Evolutionary conservation across 768 basidiomycete genomes (phyloP).

Genomic region (Russula dissimulans): DNA sequence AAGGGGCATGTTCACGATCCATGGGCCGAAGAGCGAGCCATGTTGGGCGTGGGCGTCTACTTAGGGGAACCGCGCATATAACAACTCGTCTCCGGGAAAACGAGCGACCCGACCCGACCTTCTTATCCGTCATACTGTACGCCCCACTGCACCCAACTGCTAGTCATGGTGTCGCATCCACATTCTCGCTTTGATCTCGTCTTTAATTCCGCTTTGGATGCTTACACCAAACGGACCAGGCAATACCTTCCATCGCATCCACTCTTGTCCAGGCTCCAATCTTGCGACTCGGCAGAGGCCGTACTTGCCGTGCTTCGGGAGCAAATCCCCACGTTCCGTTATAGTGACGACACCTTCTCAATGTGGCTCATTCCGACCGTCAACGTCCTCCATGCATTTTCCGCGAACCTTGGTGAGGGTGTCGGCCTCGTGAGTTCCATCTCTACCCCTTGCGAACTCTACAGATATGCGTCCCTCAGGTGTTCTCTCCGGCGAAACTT

Average conservation of each 20-base stretch:
- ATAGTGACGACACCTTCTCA: background rate
- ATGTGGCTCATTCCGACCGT: background rate
- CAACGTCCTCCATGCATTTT: background rate
- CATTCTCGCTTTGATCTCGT: background rate
- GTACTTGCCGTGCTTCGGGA: background rate
- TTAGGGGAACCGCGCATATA: too few relatives aligned
- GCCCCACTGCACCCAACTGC: too few relatives aligned
- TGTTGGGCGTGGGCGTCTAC: too few relatives aligned
- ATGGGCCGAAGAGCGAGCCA: too few relatives aligned
- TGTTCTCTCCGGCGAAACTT: background rate
- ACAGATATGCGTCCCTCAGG: background rate
- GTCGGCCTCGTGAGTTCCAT: background rate
- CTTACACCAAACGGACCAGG: background rate
- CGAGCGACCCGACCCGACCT: too few relatives aligned
- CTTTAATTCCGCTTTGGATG: background rate
- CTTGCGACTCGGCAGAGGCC: background rate
- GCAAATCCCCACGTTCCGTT: background rate
- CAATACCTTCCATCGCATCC: background rate
- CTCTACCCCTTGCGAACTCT: background rate
- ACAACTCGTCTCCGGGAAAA: too few relatives aligned
- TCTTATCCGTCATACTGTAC: too few relatives aligned
- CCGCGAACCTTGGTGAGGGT: background rate
- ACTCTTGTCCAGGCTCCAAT: background rate
- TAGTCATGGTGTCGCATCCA: too few relatives aligned
- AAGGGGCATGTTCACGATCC: too few relatives aligned